Percentiles rank a stretch among this genome's conserved stretches.
Conservation (phyloP, 2,329 filamentous ascomycete genomes). For the Cladobotryum protrusum region DNA sequence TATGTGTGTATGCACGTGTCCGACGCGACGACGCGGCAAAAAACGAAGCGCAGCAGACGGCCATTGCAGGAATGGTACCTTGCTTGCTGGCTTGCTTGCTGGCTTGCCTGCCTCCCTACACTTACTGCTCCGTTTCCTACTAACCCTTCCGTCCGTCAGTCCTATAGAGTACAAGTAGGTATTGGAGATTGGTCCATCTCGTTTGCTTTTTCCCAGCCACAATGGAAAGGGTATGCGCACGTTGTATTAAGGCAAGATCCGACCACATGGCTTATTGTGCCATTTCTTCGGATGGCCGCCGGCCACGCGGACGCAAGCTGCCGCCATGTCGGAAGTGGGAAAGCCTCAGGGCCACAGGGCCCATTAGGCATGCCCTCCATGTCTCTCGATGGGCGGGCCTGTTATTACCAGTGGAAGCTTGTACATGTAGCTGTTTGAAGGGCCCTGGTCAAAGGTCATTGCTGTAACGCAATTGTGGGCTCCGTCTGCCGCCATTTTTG, state of each 20-base stretch:
- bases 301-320: conserved; percentile 13
- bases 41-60: not conserved
- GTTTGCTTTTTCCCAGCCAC: not conserved
- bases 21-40: conserved; percentile 1
- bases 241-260: conserved; percentile 14
- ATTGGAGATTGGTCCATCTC: not conserved
- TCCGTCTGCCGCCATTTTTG: conserved; percentile 8
- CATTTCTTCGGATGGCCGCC: conserved; percentile 13
- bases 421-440: not conserved
- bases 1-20: conserved; percentile 1
- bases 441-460: conserved; percentile 7
- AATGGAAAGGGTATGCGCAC: conserved; percentile 1
- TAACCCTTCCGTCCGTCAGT: not conserved
- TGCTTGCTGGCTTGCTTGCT: no score
- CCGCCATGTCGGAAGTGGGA: conserved; percentile 15
- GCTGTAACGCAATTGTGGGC: conserved; percentile 9
- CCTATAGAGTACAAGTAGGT: not conserved
- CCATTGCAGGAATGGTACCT: no score
- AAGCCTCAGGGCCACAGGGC: conserved; percentile 12
- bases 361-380: conserved; percentile 7
- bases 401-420: conserved; percentile 3
- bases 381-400: conserved; percentile 7
- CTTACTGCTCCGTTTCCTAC: no score
- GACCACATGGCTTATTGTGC: conserved; percentile 13
- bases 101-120: no score